Base-by-base conservation (phyloP, 805 yeast genomes). In the Suhomyces faveliae region DNA sequence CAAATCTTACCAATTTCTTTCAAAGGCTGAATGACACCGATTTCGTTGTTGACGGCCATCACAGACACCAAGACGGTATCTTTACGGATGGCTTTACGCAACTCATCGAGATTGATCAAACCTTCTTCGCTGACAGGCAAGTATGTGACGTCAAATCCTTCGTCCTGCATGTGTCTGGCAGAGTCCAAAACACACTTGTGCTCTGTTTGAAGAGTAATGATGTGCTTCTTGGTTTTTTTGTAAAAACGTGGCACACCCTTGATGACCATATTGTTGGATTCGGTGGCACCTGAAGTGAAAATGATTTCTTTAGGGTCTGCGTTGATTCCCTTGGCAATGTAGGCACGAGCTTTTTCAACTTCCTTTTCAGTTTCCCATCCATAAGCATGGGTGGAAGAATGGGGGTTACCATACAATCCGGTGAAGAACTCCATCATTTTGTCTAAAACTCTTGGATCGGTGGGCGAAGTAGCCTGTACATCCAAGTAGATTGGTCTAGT, bases 181-280 rank as follows among this genome's bases (percentile, higher is more conserved):
- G 97, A 89, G 67, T 94, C 99, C 67, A 94, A 74, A n/a, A 94
- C 97, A 78, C 99, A 94, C 74, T 94, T 94, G 72, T 94, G 99
- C 70, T 94, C 99, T 1, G 98, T 94, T 68, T 90, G 96, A 2
- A 96, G 83, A 20, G 99, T 94, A 65, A 94, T 91, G 58, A 94
- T 86, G 68, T 94, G 99, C 62, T 83, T 86, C 74, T 92, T 94
- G 37, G 92, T 85, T 61, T 86, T 87, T 50, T 81, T 80, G 74
- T 92, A 94, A 69, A 94, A 94, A 51, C 97, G 79, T 2, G 97
- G 92, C 12, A 94, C 96, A 63, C 99, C 99, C 70, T 94, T 94
- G 57, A 94, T 71, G 23, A 87, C 91, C 89, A 89, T 88, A 66
- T 95, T 94, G 73, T 94, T 94, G 40, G 94, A 83, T 68, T 94